Base-by-base conservation (phyloP, 108 stramenopile species). In the Phaeodactylum tricornutum region DNA sequence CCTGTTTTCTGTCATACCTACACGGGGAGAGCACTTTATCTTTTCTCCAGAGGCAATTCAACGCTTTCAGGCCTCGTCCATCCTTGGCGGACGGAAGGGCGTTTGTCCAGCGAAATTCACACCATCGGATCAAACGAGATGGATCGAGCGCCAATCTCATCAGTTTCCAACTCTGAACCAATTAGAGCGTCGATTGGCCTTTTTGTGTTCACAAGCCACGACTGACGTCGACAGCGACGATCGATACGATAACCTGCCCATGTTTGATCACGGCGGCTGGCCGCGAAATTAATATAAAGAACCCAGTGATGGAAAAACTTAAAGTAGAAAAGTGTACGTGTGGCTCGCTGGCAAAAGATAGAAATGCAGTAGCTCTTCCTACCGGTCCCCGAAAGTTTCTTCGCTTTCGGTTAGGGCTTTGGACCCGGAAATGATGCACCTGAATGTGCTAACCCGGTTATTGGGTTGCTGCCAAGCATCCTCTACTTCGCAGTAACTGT, bases 201-300 rank as follows among this genome's bases (percentile, higher is more conserved):
- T 75, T 39, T 38, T 88, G 7, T 88, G 87, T 55, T 57, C 77
- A 12, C 5, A 56, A 16, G 46, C 34, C 11, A 65, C 64, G 9
- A 57, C 47, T 12, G 43, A 61, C n/a, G 28, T 67, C 25, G 72
- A 62, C 26, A 61, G 53, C 16, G 55, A 50, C 16, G 50, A 47
- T 42, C 69, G 69, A 17, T 88, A 79, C 37, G 76, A 74, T 36
- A 62, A 77, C 48, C 55, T 88, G 7, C 87, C 87, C 4, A 88
- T 88, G 80, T 84, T 79, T 70, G 82, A 88, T 53, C 76, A 81
- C 36, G 87, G 82, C 21, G 78, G 75, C 1, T 87, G 85, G 85
- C 85, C 85, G n/a, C 53, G 72, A 50, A 24, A 28, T n/a, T 50
- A n/a, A 20, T n/a, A n/a, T n/a, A n/a, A n/a, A n/a, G n/a, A n/a